Evolutionary conservation across 2,329 filamentous ascomycete species (phyloP), one percentile per base, ranked within the genome.

Genomic region (Paraphoma sp.): DNA sequence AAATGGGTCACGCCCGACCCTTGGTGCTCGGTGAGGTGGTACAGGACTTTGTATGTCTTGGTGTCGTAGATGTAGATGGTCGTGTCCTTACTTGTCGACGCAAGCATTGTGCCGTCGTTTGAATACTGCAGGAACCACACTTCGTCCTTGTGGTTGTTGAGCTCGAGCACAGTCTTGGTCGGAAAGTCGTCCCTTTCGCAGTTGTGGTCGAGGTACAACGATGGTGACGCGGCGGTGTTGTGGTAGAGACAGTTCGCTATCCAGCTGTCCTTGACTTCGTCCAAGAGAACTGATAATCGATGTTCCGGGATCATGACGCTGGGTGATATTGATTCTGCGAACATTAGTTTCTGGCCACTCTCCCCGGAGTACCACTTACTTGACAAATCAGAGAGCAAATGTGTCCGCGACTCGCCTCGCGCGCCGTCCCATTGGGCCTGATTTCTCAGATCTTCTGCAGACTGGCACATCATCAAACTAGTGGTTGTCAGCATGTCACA

Each of bases 221-320:
- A 97, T 1, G 93, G 93, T 1, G 91, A 86, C 3, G 83, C 79
- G 1, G 87, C 83, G 3, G 88, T 92, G 51, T 96, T 97, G 78
- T 99, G 95, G 76, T 93, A 98, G 40, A 93, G 79, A 73, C 95
- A 99, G 30, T 86, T 86, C 49, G 88, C 86, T 56, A 97, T 91
- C 78, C 97, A 94, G 60, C 84, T 87, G 59, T 89, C 84, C 73
- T 97, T 97, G 38, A 97, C 88, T 63, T 96, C 88, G 54, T 93
- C 84, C 50, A 99, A 81, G 14, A 99, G 81, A 33, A 88, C 84
- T 1, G 92, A 92, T 44, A 99, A 82, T 6, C 95, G 89, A 74
- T 95, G 91, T 71, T 97, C 92, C 1, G 95, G 95, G 52, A 99
- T 90, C 93, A 99, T 98, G 44, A 97, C 91, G 4, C 93, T 95